These are phyloP conservation scores for Penicillium fuscoglaucum DNA, from an alignment of 2,329 filamentous ascomycete genomes.

Conservation along the genomic window DNA sequence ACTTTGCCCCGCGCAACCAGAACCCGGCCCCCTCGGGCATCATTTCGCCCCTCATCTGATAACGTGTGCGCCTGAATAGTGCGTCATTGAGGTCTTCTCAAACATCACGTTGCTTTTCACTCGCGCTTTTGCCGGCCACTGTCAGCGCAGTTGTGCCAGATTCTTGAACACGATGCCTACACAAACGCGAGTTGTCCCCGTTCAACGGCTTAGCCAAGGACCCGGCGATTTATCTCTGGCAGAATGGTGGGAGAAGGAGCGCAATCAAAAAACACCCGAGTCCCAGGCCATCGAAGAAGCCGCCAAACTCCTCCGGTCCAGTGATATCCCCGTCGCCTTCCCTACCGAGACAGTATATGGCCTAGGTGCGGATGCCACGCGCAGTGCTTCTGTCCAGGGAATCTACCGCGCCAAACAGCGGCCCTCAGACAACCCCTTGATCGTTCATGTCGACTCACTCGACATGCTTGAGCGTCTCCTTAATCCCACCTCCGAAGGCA, in stretches of 20 bases:
- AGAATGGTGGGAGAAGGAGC: slow-evolving; percentile 43
- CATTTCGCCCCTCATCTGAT: slow-evolving; percentile 19
- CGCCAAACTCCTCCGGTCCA: slow-evolving; percentile 63
- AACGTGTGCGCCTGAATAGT: slow-evolving; percentile 16
- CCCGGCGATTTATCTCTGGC: slow-evolving; percentile 36
- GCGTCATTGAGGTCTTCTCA: slow-evolving; percentile 21
- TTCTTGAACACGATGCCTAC: slow-evolving; percentile 24
- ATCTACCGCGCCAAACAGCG: slow-evolving; percentile 90
- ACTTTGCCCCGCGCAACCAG: background rate
- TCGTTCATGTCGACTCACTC: slow-evolving; percentile 84
- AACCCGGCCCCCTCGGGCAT: slow-evolving; percentile 10
- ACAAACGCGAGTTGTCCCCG: slow-evolving; percentile 40
- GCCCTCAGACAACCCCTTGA: slow-evolving; percentile 92
- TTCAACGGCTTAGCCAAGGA: slow-evolving; percentile 40
- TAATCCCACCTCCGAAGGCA: slow-evolving; percentile 32
- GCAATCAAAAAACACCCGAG: slow-evolving; percentile 44
- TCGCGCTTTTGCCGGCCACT: slow-evolving; percentile 32
- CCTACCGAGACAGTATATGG: slow-evolving; percentile 98
- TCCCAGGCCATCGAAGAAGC: slow-evolving; percentile 61
- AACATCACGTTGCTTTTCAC: slow-evolving; percentile 32
- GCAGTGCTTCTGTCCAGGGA: slow-evolving; percentile 77
- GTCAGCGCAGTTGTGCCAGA: slow-evolving; percentile 33
- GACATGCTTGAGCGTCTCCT: slow-evolving; percentile 70
- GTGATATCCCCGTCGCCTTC: slow-evolving; percentile 81
- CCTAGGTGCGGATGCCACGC: slow-evolving; percentile 90